Base-by-base conservation (phyloP, 2,329 filamentous ascomycete species). In the Colletotrichum higginsianum region DNA sequence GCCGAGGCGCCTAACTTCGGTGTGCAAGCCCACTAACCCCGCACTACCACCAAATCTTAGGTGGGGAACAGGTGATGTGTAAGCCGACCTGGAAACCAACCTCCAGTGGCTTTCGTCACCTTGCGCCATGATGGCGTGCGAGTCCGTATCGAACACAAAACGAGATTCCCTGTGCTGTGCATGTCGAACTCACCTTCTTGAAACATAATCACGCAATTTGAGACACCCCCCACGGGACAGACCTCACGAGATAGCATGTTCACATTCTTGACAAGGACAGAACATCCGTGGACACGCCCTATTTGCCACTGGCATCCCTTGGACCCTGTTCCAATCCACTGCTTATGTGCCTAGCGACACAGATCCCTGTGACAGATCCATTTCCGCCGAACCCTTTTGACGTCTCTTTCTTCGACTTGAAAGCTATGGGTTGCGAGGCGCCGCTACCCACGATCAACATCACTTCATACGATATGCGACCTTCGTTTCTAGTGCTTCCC, bases 51-150 rank as follows among this genome's bases (percentile, higher is more conserved):
- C 4, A 5, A 35, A 35, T 23, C 11, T 18, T 7, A 38, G 11
- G 7, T 7, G 18, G 26, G 26, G 12, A 30, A 8, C n/a, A 7
- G 13, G 16, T 23, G 44, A 23, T 26, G 6, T 61, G 44, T 40
- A 44, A 61, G 58, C 58, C 7, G 38, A 6, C 4, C n/a, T 38
- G 7, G 40, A 35, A 18, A 58, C n/a, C 38, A 38, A 26, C 26
- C 23, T 47, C 61, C 47, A 55, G 35, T 53, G 23, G 50, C 18
- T 66, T 63, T 66, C 62, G 65, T 68, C 50, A 71, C 35, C 23
- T 68, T 67, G 64, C 68, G 50, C 64, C 58, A 68, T 68, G 52
- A 71, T 71, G 64, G 68, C 68, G 68, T 68, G 68, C 68, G 65
- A 62, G 63, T 26, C 44, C 46, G 64, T 38, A 18, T 42, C 15